Evolutionary conservation across 2,329 filamentous ascomycete species (phyloP), one percentile per base, ranked within the genome.

Genomic region (Atkinsonella texensis): DNA sequence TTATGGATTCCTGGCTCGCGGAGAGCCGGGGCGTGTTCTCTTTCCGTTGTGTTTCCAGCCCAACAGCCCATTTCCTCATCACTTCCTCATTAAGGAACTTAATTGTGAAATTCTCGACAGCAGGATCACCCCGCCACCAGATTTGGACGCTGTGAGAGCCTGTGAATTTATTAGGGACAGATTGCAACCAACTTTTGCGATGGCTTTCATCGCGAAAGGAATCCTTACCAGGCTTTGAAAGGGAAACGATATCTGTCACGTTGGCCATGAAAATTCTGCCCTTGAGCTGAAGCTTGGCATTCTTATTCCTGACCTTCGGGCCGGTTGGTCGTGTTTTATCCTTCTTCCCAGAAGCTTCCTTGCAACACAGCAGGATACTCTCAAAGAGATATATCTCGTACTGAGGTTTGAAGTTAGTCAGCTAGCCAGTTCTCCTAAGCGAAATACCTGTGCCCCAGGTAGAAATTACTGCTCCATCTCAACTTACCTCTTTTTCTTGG

Each of bases 181-280:
- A 8, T 13, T 51, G 43, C 10, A 55, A 40, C 57, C 53, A 40
- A 35, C 4, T 0, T 4, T 31, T 17, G 28, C 7, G 28, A 15
- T 15, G 53, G 64, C 79, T 31, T 13, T 63, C 79, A 93, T 89
- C 89, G 68, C 88, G 87, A 67, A 28, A 18, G 7, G 5, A 11
- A 33, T 33, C 20, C 79, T 64, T 79, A 94, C 90, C 89, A 68
- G 89, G 87, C 67, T 90, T 95, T 48, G 85, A 83, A 54, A 93
- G 75, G 17, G 86, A 90, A 42, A 95, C 75, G n/a, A 95, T 84
- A 66, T 96, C 89, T 40, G 90, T 97, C 51, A 98, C 91, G 63
- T 98, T 98, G 59, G 90, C 89, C 90, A 98, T 97, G 71, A 96
- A 97, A 61, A 98, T 98, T 49, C 93, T 83, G 40, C 93, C 93